Evolutionary conservation across 2,329 filamentous ascomycete genomes (phyloP).

Genomic region (Colletotrichum orbiculare): DNA sequence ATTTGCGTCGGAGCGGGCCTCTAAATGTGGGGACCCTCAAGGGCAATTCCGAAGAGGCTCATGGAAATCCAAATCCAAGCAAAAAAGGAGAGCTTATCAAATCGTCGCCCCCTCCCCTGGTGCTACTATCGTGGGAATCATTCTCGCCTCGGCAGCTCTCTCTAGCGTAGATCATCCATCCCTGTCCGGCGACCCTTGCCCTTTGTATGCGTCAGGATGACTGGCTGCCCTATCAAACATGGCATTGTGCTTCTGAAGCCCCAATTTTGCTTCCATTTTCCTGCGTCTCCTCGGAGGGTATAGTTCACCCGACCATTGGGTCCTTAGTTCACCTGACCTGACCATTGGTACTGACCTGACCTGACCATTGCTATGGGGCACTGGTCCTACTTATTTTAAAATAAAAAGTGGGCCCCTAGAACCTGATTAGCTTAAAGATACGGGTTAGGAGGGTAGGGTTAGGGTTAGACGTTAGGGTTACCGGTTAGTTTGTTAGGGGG

Average conservation of each 20-base stretch:
- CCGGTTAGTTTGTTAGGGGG: too few relatives aligned
- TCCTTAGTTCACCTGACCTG: too few relatives aligned
- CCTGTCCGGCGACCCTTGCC: not conserved
- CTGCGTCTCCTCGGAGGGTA: not conserved
- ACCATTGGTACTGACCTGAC: too few relatives aligned
- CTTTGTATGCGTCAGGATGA: slow-evolving; percentile 1
- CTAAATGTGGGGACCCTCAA: not conserved
- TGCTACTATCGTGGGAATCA: too few relatives aligned
- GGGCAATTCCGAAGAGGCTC: not conserved
- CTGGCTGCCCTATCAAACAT: not conserved
- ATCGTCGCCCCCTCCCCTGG: not conserved
- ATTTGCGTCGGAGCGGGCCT: slow-evolving; percentile 8
- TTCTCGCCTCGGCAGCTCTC: slow-evolving; percentile 26
- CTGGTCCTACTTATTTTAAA: too few relatives aligned
- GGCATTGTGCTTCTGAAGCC: slow-evolving; percentile 17
- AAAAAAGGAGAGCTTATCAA: not conserved
- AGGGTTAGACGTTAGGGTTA: too few relatives aligned
- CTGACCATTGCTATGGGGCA: too few relatives aligned
- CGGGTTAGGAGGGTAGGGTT: too few relatives aligned
- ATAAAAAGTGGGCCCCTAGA: too few relatives aligned
- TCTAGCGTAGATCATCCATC: slow-evolving; percentile 29
- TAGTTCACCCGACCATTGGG: too few relatives aligned
- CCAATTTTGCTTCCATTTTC: not conserved
- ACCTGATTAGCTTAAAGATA: too few relatives aligned
- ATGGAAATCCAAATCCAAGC: not conserved